phyloP scores from a whole-genome alignment of 176 grass and related monocot species.

The Triticum dicoccoides region DNA sequence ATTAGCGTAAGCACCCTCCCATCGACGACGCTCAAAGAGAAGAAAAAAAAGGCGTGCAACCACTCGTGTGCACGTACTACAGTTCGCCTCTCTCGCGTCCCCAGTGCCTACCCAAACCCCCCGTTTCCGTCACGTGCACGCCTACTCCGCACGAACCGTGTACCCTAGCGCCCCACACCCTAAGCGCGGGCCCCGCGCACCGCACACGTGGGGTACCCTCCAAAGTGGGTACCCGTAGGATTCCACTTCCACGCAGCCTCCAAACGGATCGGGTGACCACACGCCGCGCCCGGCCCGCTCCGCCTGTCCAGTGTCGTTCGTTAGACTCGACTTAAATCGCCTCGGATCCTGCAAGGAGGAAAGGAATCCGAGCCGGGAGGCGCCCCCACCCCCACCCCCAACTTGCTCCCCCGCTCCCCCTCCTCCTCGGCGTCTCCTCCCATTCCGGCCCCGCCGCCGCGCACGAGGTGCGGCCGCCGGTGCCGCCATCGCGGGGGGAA shows the following conservation, averaged over 20 bases:
- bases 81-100: neutral
- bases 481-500: too few relatives aligned
- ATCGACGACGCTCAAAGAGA: too few relatives aligned
- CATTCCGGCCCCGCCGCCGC: neutral
- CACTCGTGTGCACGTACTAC: neutral
- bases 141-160: neutral
- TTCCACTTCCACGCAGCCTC: neutral
- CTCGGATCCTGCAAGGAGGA: slow-evolving; percentile 31
- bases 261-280: neutral
- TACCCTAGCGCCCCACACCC: neutral
- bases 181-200: neutral
- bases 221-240: neutral
- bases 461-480: neutral
- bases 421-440: neutral
- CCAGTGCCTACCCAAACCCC: neutral
- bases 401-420: neutral
- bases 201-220: neutral
- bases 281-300: neutral
- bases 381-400: neutral
- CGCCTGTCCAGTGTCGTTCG: neutral
- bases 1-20: too few relatives aligned
- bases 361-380: neutral
- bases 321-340: slow-evolving; percentile 12
- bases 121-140: slow-evolving; percentile 1
- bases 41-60: too few relatives aligned